phyloP scores from a whole-genome alignment of 768 basidiomycete genomes.

The Asterophora lycoperdoides region DNA sequence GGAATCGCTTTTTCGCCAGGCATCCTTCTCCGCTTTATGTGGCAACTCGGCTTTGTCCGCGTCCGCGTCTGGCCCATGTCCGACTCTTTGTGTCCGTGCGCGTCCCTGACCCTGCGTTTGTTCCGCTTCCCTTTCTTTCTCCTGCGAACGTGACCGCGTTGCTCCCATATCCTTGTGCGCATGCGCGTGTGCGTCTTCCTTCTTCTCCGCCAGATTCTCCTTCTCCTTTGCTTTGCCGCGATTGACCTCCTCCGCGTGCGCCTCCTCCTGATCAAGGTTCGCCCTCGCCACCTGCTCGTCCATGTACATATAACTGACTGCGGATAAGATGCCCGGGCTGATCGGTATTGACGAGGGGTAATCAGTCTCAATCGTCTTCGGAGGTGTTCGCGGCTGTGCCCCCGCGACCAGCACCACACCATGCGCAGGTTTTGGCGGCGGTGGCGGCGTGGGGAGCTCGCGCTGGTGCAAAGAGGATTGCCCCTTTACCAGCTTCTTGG shows the following conservation, averaged over 20 bases:
- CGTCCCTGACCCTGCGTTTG: neutral
- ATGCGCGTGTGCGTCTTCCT: neutral
- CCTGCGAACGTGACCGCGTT: neutral
- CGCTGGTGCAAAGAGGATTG: neutral
- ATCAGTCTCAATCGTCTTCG: conserved; percentile 20
- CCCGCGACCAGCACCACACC: neutral
- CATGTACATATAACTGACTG: conserved; percentile 50
- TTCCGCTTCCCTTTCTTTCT: conserved; percentile 3
- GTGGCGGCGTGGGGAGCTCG: conserved; percentile 11
- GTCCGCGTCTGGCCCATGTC: conserved; percentile 2
- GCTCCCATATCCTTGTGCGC: too few relatives aligned
- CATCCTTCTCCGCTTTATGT: conserved; percentile 43
- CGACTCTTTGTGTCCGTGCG: neutral
- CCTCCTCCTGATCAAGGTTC: conserved; percentile 16
- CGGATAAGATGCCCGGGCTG: conserved; percentile 54
- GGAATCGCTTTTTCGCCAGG: conserved; percentile 79
- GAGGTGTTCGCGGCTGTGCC: neutral
- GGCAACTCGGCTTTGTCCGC: conserved; percentile 30
- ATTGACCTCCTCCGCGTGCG: conserved; percentile 12
- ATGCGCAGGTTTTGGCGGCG: conserved; percentile 17
- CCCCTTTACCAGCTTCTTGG: conserved; percentile 10
- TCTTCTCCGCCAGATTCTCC: conserved; percentile 7
- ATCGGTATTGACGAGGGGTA: conserved; percentile 49
- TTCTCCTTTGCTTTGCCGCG: conserved; percentile 16
- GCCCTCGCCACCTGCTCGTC: conserved; percentile 25